These are phyloP conservation scores for Colletotrichum musae DNA, from an alignment of 2,329 filamentous ascomycete species.

Conservation along the genomic window DNA sequence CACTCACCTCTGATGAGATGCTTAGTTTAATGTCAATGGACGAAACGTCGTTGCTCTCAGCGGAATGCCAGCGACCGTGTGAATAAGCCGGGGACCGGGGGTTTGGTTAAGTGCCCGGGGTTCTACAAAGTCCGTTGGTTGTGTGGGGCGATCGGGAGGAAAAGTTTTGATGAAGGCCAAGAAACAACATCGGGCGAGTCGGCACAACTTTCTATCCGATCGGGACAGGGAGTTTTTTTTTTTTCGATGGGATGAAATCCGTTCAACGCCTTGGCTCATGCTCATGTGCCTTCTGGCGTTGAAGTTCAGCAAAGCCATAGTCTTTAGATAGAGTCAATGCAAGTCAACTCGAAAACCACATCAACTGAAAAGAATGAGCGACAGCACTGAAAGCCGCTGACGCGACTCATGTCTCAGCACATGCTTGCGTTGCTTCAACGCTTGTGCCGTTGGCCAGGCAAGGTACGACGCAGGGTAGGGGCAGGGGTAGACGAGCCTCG, in stretches of 20 bases:
- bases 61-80: background rate
- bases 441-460: background rate
- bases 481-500: slow-evolving; percentile 18
- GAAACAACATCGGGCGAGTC: slow-evolving; percentile 14
- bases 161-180: slow-evolving; percentile 15
- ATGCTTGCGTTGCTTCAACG: background rate
- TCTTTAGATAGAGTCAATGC: too few relatives aligned
- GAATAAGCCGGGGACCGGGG: background rate
- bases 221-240: background rate
- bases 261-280: background rate
- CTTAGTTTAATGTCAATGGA: background rate
- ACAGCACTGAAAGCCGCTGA: background rate
- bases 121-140: background rate
- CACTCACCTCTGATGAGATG: background rate
- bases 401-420: slow-evolving; percentile 5
- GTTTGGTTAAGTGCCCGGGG: slow-evolving; percentile 3
- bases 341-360: too few relatives aligned
- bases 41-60: background rate
- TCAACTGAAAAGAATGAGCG: background rate
- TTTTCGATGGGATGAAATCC: background rate
- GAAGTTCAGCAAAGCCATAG: too few relatives aligned
- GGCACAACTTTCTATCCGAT: slow-evolving; percentile 35
- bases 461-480: background rate
- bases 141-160: slow-evolving; percentile 2
- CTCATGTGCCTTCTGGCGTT: background rate